Conservation (phyloP, 805 yeast species). For the Dipodascopsis tothii region DNA sequence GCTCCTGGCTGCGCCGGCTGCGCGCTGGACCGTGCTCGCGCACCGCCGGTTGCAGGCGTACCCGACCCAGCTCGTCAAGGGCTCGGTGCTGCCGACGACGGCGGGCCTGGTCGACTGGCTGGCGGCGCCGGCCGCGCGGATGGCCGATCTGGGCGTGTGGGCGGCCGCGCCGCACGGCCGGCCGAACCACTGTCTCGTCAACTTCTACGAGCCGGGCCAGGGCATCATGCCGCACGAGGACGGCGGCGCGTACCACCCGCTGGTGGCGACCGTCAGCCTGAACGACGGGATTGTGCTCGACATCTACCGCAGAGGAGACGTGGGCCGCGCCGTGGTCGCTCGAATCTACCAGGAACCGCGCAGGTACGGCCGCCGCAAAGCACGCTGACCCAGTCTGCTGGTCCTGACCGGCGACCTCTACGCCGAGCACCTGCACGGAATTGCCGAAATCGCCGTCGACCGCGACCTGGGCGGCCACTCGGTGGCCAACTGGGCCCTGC, state of each 20-base stretch:
- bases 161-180: conserved; percentile 8
- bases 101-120: conserved; percentile 16
- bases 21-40: conserved; percentile 14
- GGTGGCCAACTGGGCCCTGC: conserved; percentile 13
- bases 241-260: conserved; percentile 19
- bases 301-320: conserved; percentile 7
- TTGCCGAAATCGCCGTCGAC: conserved; percentile 11
- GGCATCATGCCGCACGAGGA: conserved; percentile 23
- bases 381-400: conserved; percentile 6
- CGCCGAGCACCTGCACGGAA: conserved; percentile 16
- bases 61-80: conserved; percentile 17
- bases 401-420: conserved; percentile 14
- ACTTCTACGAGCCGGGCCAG: conserved; percentile 18
- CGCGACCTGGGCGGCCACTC: conserved; percentile 5
- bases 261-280: conserved; percentile 22
- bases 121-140: conserved; percentile 6
- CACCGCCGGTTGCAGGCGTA: conserved; percentile 20
- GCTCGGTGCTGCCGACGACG: conserved; percentile 11
- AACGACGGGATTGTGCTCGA: conserved; percentile 14
- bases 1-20: conserved; percentile 10
- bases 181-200: conserved; percentile 18
- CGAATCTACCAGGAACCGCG: conserved; percentile 20
- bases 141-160: conserved; percentile 16
- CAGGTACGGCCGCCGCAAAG: conserved; percentile 5
- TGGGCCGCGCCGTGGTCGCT: conserved; percentile 1